A percentile compares a stretch with the other conserved stretches of the same genome.
These are phyloP conservation scores for Setomelanomma holmii DNA, from an alignment of 2,329 filamentous ascomycete genomes.

Conservation along the genomic window DNA sequence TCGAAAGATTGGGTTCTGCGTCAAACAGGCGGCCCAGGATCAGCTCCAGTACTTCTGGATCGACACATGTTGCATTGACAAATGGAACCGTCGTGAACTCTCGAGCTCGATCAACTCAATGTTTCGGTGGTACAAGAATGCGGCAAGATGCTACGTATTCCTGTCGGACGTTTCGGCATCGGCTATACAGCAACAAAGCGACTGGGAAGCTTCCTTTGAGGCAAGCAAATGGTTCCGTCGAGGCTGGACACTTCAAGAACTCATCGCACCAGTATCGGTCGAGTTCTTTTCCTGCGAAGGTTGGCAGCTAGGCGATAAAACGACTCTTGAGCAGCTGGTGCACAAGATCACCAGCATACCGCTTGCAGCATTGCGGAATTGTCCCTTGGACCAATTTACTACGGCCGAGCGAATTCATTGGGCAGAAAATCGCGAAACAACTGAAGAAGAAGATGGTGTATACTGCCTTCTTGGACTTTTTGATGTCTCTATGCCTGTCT, in stretches of 20 bases:
- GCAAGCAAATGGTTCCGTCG: conserved; percentile 12
- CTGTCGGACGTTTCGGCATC: neutral
- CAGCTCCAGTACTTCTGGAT: conserved; percentile 31
- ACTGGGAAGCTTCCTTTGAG: conserved; percentile 8
- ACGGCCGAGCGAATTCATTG: conserved; percentile 26
- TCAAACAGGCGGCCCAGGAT: conserved; percentile 24
- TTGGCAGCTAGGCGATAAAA: conserved; percentile 18
- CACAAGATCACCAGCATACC: conserved; percentile 22
- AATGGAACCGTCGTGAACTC: conserved; percentile 9
- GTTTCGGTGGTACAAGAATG: neutral
- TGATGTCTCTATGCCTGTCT: conserved; percentile 18
- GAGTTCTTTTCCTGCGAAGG: conserved; percentile 24
- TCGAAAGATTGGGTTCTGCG: conserved; percentile 12
- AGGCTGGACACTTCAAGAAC: neutral
- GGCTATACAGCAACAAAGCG: neutral
- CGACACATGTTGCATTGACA: conserved; percentile 33
- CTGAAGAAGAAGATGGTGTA: conserved; percentile 19
- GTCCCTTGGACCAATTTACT: conserved; percentile 25
- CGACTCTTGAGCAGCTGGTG: conserved; percentile 17
- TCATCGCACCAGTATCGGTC: conserved; percentile 15
- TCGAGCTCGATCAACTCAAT: neutral
- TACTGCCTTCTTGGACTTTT: conserved; percentile 36
- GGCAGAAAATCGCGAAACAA: conserved; percentile 26
- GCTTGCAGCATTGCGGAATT: conserved; percentile 17
- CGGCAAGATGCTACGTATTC: neutral